Base-by-base conservation (phyloP, 805 yeast species). In the Metschnikowia baotianmanensis region DNA sequence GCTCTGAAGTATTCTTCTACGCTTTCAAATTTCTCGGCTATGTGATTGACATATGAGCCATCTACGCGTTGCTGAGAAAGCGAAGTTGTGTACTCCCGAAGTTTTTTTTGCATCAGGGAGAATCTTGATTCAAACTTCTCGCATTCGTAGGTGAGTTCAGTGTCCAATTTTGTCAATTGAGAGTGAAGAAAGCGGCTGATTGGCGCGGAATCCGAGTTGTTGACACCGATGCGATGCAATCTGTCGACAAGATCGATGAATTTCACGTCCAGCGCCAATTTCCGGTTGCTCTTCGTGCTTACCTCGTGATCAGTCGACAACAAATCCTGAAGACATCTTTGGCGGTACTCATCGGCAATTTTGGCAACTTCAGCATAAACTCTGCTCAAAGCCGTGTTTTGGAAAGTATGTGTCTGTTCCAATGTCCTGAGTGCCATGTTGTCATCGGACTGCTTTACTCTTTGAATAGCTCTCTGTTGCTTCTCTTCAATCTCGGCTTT, bases 211-310 rank as follows among this genome's bases (percentile, higher is more conserved):
- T 41, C 45, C 4, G 51, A 45, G 18, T 57, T 48, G 17, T 50
- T 50, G 31, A 26, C 21, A 36, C 61, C 56, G 39, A 69, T 47
- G 42, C 67, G 66, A 46, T 65, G 63, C 22, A 69, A 57, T 38
- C 65, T 64, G 36, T 68, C 71, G 11, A 69, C 71, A 34, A 69
- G 56, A 2, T 63, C 56, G 12, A 67, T 57, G 47, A 69, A 68
- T 38, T 61, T 65, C 18, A 62, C 54, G 42, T 58, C 63, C 52
- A 44, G 50, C 15, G 46, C 42, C 48, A 45, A 35, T 27, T 40
- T 43, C 6, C 40, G 43, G 16, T 22, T 43, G n/a, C 38, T 28
- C 9, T 28, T 31, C 3, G 33, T 38, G 26, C 31, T 42, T 40
- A 34, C 59, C 48, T 66, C 71, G 41, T 62, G 63, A 38, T 69